Base-by-base conservation (phyloP, 352 stramenopile species). In the Phytophthora rubi region DNA sequence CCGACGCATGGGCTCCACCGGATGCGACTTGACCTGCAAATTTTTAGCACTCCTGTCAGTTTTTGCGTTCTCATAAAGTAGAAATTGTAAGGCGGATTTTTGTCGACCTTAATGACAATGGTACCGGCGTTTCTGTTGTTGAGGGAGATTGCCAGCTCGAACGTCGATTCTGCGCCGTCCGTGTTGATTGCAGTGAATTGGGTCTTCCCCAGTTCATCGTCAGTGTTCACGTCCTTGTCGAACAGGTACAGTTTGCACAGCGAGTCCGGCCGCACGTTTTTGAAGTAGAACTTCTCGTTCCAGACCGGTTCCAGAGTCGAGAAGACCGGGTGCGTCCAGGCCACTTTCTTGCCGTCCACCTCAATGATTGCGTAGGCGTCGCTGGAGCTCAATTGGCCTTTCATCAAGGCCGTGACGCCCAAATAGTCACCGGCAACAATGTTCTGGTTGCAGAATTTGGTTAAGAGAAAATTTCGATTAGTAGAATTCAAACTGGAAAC, bases 221-320 rank as follows among this genome's bases (percentile, higher is more conserved):
- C 75, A 4, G 60, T 21, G 53, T 75, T 76, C 44, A 82, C 59
- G 72, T 82, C 75, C 61, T 82, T 79, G 51, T 82, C 75, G 16
- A 75, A 66, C 37, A 82, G 45, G 21, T 66, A 70, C 2, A 82
- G 49, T 33, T 75, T 77, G 58, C 62, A 82, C 9, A 79, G 9
- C 4, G 71, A 58, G 54, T 77, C 55, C 4, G 55, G 75, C 5
- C 59, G 64, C 6, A 79, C 67, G 49, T 79, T 82, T 30, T 30
- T 68, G 42, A 82, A 82, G 32, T 59, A 77, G 30, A 82, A 82
- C 18, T 58, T 75, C 49, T 82, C 75, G 48, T 82, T 77, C 75
- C 75, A 82, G 5, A 75, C 67, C 49, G 75, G 75, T 21, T 82
- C 63, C 9, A 75, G 37, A 9, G 75, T 82, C 7, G 63, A 62